Conservation (phyloP, 352 stramenopile genomes). For the Globisporangium abappressorium region DNA sequence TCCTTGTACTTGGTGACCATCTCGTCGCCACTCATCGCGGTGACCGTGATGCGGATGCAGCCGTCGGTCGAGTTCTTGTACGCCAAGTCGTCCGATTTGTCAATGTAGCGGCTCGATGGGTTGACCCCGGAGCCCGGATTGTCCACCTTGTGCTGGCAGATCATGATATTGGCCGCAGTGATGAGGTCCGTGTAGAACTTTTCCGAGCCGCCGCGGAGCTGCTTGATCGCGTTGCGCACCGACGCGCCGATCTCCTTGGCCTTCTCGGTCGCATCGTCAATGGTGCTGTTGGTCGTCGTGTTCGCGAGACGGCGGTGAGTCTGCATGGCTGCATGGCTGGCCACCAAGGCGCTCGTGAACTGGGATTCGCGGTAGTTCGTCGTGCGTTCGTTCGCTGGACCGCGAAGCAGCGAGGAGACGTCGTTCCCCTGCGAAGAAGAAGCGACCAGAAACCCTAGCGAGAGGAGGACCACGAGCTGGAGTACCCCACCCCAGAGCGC, state of each 20-base stretch:
- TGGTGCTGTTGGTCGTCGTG: not conserved
- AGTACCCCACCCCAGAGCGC: not conserved
- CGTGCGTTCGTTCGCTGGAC: not conserved
- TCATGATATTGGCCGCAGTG: conserved; percentile 42
- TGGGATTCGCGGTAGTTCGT: not conserved
- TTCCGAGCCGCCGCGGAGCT: conserved; percentile 50
- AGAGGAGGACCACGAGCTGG: not conserved
- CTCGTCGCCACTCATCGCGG: conserved; percentile 22
- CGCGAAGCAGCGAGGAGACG: not conserved
- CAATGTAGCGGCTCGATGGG: conserved; percentile 37
- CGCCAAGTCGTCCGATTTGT: conserved; percentile 20
- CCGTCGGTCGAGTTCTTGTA: conserved; percentile 42
- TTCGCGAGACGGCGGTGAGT: not conserved
- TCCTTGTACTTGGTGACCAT: conserved; percentile 28
- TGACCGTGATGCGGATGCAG: conserved; percentile 27
- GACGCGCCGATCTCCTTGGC: conserved; percentile 44
- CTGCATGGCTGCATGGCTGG: not conserved
- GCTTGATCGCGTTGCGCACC: conserved; percentile 59
- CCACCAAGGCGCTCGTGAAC: not conserved
- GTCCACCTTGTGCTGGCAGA: conserved; percentile 40
- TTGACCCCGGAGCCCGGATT: conserved; percentile 16
- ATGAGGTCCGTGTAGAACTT: conserved; percentile 70
- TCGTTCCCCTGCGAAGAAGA: not conserved
- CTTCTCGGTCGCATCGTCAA: conserved; percentile 28
- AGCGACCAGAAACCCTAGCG: not conserved